Percentiles rank a stretch among this genome's conserved stretches.
Conservation (phyloP, 1,284 basidiomycete genomes). For the Taiwanofungus camphoratus region DNA sequence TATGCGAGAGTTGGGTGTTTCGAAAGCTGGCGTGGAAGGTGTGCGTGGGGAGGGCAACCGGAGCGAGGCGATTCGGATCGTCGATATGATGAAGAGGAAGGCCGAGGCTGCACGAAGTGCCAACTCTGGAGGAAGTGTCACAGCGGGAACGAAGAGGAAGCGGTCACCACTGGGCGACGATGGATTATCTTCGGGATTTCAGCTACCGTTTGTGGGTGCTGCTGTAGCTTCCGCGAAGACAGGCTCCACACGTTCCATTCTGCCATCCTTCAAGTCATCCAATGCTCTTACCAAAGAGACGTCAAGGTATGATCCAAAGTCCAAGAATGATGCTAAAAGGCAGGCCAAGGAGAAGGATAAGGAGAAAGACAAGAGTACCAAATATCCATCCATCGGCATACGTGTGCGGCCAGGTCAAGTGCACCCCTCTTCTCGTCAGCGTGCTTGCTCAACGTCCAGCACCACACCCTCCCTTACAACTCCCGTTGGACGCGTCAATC, state of each 20-base stretch:
- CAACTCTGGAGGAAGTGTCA: constrained; percentile 8
- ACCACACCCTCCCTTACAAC: constrained; percentile 12
- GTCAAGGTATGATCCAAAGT: constrained; percentile 11
- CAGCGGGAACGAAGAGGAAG: constrained; percentile 47
- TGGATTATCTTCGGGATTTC: constrained; percentile 32
- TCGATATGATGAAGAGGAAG: constrained; percentile 45
- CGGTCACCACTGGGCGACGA: constrained; percentile 40
- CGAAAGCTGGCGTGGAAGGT: constrained; percentile 20
- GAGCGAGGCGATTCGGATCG: constrained; percentile 37
- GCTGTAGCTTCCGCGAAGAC: constrained; percentile 29
- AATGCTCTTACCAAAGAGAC: constrained; percentile 8
- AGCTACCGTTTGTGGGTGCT: constrained; percentile 42
- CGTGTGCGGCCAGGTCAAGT: constrained; percentile 21
- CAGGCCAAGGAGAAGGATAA: constrained; percentile 18
- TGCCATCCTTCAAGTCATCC: constrained; percentile 7
- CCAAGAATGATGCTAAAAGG: constrained; percentile 18
- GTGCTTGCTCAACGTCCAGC: constrained; percentile 21
- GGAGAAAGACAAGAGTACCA: constrained; percentile 12
- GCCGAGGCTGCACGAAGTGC: constrained; percentile 33
- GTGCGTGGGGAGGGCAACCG: constrained; percentile 19
- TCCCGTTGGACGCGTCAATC: not conserved
- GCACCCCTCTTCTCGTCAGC: constrained; percentile 17
- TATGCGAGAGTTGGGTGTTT: constrained; percentile 32
- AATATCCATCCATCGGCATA: constrained; percentile 22
- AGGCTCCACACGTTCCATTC: constrained; percentile 13